Conservation (phyloP, 2,329 filamentous ascomycete species). For the Graphilbum ipis-grandicollis region DNA sequence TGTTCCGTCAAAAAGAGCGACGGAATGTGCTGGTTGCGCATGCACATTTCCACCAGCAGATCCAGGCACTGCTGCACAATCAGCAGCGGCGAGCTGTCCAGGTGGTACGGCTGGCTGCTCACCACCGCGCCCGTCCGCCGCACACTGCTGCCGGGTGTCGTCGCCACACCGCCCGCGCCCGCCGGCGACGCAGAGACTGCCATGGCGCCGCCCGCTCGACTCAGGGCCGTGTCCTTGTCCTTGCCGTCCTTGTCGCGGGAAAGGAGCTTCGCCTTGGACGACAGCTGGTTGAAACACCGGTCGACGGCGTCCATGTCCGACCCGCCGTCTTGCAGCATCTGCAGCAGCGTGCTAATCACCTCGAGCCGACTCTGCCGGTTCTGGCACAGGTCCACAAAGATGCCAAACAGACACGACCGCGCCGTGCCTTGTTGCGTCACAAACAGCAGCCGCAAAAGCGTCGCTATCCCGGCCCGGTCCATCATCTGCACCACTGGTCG, state of each 20-base stretch:
- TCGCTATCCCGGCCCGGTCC: constrained; percentile 88
- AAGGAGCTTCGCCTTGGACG: constrained; percentile 66
- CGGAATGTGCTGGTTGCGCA: constrained; percentile 71
- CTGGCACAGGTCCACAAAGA: constrained; percentile 82
- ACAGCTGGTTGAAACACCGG: constrained; percentile 85
- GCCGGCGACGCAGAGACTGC: neutral
- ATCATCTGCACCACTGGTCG: constrained; percentile 89
- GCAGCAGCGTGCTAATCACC: constrained; percentile 79
- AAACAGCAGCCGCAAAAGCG: constrained; percentile 96
- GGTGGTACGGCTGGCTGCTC: constrained; percentile 39
- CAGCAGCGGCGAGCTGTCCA: constrained; percentile 83
- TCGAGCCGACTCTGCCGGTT: constrained; percentile 93
- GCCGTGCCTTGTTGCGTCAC: constrained; percentile 81
- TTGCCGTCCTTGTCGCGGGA: constrained; percentile 51
- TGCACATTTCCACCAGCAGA: constrained; percentile 66
- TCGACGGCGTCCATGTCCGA: constrained; percentile 86
- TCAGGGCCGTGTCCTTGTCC: constrained; percentile 22
- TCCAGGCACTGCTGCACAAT: constrained; percentile 91
- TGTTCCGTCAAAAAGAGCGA: constrained; percentile 92
- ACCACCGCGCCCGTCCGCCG: constrained; percentile 41
- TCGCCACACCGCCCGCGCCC: constrained; percentile 22
- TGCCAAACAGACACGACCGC: constrained; percentile 65
- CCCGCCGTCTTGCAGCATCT: constrained; percentile 90
- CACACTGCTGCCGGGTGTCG: constrained; percentile 55
- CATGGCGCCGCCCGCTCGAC: neutral